Base-by-base conservation (phyloP, 371 early-diverging fungal genomes). In the Mucor irregularis region DNA sequence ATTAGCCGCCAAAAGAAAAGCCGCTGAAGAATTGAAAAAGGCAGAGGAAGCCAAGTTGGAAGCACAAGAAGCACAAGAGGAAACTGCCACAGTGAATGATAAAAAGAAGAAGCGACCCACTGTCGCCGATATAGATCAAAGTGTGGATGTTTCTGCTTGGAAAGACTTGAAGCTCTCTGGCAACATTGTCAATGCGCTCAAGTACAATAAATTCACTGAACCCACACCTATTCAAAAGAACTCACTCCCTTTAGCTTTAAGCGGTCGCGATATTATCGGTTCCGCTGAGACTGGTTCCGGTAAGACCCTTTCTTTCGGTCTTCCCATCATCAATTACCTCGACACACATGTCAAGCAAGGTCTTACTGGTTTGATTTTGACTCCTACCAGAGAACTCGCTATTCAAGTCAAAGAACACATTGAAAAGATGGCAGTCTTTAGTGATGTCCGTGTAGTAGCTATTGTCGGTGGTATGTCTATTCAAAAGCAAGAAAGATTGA, bases 221-320 rank as follows among this genome's bases (percentile, higher is more conserved):
- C 99, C 99, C 3, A 98, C 99, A 1, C 90, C 91, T 21, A 99
- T 99, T 60, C 99, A 99, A 80, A 76, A 83, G 10, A 78, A 92
- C 56, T 81, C 93, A 8, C 79, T 98, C 34, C 87, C 91, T 11
- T 61, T 86, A 26, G 83, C 95, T 22, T 62, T 85, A 24, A 47
- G 66, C 4, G 88, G 91, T 31, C 84, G 92, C 31, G 96, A 99
- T 67, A 84, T 99, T 51, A 87, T 99, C 35, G 99, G 99, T 49
- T 94, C 96, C 19, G 99, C 99, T 1, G 94, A 96, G 61, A 99
- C 99, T 2, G 94, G 94, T 64, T 93, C 94, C 14, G 98, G 97
- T 58, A 97, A 97, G 76, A 96, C 97, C 1, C 68, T 96, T 38
- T 92, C 94, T 0, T 97, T 95, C 73, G 87, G 93, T 34, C 71